phyloP scores from a whole-genome alignment of 257 asterid species.

The Solanum dulcamara region DNA sequence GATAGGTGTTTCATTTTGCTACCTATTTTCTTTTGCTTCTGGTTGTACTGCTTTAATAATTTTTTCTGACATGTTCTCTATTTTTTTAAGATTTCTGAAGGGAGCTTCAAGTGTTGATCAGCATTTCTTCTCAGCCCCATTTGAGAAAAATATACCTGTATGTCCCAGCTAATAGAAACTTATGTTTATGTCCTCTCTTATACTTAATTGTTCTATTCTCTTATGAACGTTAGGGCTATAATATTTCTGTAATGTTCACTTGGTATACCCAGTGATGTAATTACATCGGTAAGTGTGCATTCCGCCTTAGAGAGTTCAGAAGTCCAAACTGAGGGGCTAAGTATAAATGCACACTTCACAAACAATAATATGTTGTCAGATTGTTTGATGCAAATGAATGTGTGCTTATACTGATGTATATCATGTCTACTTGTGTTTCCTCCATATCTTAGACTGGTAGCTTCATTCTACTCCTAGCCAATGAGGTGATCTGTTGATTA shows the following conservation, averaged over 20 bases:
- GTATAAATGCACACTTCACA: not conserved
- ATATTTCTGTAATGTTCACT: not conserved
- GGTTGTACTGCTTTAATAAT: not conserved
- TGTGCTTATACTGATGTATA: not conserved
- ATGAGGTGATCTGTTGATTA: not conserved
- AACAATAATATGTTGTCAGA: not conserved
- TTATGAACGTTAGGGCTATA: not conserved
- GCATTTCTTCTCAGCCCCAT: constrained; percentile 72
- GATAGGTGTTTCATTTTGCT: not conserved
- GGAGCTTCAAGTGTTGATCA: constrained; percentile 97
- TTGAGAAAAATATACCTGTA: constrained; percentile 84
- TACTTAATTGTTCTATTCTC: not conserved
- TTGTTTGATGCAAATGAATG: not conserved
- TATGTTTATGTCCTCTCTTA: not conserved
- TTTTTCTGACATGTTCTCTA: constrained; percentile 10
- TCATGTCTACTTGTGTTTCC: not conserved
- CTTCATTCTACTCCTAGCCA: not conserved
- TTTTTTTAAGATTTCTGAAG: constrained; percentile 59
- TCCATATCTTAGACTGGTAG: not conserved
- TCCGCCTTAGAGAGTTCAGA: not conserved
- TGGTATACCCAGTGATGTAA: not conserved
- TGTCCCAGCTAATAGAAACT: constrained; percentile 4
- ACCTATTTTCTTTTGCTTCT: not conserved
- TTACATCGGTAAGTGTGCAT: not conserved
- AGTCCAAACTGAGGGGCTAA: not conserved